Evolutionary conservation across 2,329 filamentous ascomycete genomes (phyloP).

Genomic region (Colletotrichum musae): DNA sequence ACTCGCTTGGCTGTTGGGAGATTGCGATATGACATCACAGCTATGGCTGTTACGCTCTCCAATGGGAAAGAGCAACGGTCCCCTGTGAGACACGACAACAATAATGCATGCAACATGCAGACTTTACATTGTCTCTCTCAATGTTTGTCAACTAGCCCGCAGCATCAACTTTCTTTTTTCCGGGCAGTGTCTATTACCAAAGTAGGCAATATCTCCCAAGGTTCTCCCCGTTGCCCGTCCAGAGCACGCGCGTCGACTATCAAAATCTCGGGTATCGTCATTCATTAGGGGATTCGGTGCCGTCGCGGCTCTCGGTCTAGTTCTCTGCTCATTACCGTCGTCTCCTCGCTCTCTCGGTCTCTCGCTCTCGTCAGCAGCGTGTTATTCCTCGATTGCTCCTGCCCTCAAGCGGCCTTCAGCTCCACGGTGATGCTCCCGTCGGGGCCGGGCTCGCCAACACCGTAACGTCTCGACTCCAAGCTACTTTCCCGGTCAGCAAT

Average conservation of each 20-base stretch:
- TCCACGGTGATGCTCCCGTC: slow-evolving; percentile 33
- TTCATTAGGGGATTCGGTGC: slow-evolving; percentile 18
- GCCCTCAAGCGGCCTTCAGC: slow-evolving; percentile 4
- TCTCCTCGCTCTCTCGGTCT: background rate
- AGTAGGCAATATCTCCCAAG: slow-evolving; percentile 8
- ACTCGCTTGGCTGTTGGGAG: slow-evolving; percentile 32
- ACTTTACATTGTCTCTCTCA: slow-evolving; percentile 1
- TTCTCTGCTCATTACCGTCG: slow-evolving; percentile 12
- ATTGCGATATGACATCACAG: slow-evolving; percentile 38
- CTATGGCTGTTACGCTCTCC: slow-evolving; percentile 3
- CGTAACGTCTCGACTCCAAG: slow-evolving; percentile 29
- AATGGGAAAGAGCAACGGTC: background rate
- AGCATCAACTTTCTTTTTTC: slow-evolving; percentile 33
- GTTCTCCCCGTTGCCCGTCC: background rate
- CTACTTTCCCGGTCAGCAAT: slow-evolving; percentile 23
- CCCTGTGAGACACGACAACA: slow-evolving; percentile 24
- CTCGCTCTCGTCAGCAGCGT: too few species aligned
- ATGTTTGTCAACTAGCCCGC: background rate
- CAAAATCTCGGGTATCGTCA: slow-evolving; percentile 31
- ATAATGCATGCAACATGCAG: slow-evolving; percentile 6
- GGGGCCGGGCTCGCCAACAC: slow-evolving; percentile 15
- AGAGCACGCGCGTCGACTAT: slow-evolving; percentile 2
- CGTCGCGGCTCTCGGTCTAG: slow-evolving; percentile 10
- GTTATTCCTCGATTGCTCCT: too few species aligned
- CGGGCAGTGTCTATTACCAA: background rate